Conservation (phyloP, 2,329 filamentous ascomycete genomes). For the Colletotrichum endophyticum region DNA sequence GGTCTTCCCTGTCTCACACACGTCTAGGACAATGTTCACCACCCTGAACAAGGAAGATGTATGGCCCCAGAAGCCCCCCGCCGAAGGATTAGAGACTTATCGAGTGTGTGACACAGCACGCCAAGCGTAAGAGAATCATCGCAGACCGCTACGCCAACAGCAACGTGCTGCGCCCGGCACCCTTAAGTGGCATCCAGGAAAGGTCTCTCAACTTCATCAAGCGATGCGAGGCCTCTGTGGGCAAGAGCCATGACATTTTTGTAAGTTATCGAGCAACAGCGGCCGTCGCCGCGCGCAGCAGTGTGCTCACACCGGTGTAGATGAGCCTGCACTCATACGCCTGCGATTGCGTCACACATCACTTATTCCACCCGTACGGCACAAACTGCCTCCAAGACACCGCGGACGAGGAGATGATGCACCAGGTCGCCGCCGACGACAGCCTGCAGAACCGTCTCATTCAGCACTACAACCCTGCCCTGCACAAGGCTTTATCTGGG, state of each 20-base stretch:
- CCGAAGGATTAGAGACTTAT: neutral
- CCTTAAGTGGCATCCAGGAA: constrained; percentile 62
- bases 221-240: constrained; percentile 51
- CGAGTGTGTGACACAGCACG: constrained; percentile 50
- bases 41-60: constrained; percentile 60
- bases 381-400: constrained; percentile 61
- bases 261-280: constrained; percentile 41
- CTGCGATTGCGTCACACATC: constrained; percentile 71
- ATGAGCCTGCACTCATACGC: constrained; percentile 66
- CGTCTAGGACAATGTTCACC: constrained; percentile 62
- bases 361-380: constrained; percentile 72
- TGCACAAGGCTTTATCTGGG: constrained; percentile 52
- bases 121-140: constrained; percentile 65
- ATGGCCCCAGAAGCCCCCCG: constrained; percentile 23
- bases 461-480: constrained; percentile 58
- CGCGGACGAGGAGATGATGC: constrained; percentile 69
- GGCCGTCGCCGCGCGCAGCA: neutral
- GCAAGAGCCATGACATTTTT: constrained; percentile 63
- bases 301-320: neutral
- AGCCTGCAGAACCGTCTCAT: constrained; percentile 69
- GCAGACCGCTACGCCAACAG: constrained; percentile 73
- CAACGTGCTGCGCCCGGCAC: constrained; percentile 63
- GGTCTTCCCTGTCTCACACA: neutral
- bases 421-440: constrained; percentile 70
- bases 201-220: constrained; percentile 60